Base-by-base conservation (phyloP, 208 protist species). In the Phytomonas francai region DNA sequence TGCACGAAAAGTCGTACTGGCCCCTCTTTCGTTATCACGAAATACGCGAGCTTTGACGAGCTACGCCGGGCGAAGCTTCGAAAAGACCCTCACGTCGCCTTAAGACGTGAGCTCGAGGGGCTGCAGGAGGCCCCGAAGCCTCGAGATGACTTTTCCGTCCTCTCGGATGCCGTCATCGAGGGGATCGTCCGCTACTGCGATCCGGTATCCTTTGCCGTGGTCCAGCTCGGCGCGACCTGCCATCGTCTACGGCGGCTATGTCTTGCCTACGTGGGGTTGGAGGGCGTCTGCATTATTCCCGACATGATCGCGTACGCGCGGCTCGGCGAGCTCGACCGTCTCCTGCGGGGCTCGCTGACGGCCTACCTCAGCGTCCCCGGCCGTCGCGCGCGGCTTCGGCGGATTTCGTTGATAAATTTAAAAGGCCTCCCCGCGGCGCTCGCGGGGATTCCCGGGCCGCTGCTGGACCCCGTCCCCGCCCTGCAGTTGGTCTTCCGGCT, bases 271-370 rank as follows among this genome's bases (percentile, higher is more conserved):
- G 61, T 56, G 42, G 51, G 51, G 39, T 59, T 81, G 25, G 39
- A 76, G 30, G 36, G 59, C 16, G 78, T 82, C 2, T 70, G 79
- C 39, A 34, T 95, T 65, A 78, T 85, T 36, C 80, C 89, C 16
- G 49, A 28, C 2, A 77, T 86, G 72, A 63, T 84, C 14, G 14
- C 59, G 16, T 57, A 77, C 19, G 32, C 49, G 0, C 63, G 45
- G 30, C 73, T 92, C 12, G 8, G 16, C 0, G 16, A 5, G 42
- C 69, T 6, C 51, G 65, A 4, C 61, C 75, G 2, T 9, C 14
- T 12, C 30, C 66, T 76, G n/a, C 72, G 76, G 19, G 36, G 64
- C 29, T 69, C 77, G 3, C 57, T 92, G 0, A 42, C 49, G 16
- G 25, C 70, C 8, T 91, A 80, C 59, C 78, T 87, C 19, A 57